Evolutionary conservation across 176 grass and related monocot genomes (phyloP).

Genomic region (Stipa capillata): DNA sequence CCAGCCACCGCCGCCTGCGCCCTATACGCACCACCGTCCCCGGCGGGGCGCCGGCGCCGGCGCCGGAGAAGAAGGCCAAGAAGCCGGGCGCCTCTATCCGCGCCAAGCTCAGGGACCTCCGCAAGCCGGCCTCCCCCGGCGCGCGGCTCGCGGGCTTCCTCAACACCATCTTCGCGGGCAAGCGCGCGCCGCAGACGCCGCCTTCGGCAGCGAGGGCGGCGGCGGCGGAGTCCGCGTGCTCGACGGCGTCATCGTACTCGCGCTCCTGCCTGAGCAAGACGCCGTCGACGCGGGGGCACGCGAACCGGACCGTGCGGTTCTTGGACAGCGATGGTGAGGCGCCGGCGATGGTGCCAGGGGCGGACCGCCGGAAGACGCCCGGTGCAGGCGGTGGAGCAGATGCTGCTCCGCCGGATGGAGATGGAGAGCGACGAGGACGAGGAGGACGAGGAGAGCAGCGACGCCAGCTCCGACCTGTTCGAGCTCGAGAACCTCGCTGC

Average conservation of each 20-base stretch:
- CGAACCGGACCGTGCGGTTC: conserved; percentile 80
- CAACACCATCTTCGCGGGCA: conserved; percentile 68
- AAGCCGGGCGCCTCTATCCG: conserved; percentile 58
- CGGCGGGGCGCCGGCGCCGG: neutral
- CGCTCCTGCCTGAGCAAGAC: conserved; percentile 93
- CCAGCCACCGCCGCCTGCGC: conserved; percentile 27
- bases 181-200: conserved; percentile 17
- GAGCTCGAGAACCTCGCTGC: conserved; percentile 74
- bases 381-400: conserved; percentile 45
- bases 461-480: conserved; percentile 98
- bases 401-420: conserved; percentile 48
- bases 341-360: neutral
- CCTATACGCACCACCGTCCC: conserved; percentile 28
- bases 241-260: conserved; percentile 70
- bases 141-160: conserved; percentile 73
- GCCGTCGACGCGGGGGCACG: conserved; percentile 54
- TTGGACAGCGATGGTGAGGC: conserved; percentile 34
- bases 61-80: conserved; percentile 48
- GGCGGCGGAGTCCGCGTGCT: conserved; percentile 52
- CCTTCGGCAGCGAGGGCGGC: neutral
- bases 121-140: conserved; percentile 75
- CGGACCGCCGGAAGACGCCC: conserved; percentile 22
- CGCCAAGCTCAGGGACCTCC: conserved; percentile 64
- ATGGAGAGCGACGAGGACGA: conserved; percentile 72
- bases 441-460: conserved; percentile 63